These are phyloP conservation scores for Alnus rubra DNA, from an alignment of 306 rosid genomes.

Conservation along the genomic window DNA sequence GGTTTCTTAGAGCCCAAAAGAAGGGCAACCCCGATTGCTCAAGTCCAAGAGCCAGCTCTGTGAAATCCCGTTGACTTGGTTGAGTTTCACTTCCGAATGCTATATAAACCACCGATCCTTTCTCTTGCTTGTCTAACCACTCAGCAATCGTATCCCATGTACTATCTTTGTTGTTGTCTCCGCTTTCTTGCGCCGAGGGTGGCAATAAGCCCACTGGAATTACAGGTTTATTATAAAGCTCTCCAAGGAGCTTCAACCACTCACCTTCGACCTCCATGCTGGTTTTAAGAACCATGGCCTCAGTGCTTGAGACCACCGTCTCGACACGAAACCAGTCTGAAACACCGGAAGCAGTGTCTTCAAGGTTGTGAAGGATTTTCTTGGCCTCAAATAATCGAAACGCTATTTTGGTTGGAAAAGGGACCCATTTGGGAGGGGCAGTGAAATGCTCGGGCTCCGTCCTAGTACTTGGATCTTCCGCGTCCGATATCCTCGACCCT, in stretches of 20 bases:
- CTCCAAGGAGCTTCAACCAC: slow-evolving; percentile 15
- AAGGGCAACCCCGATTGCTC: too few species aligned
- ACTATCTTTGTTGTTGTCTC: not conserved
- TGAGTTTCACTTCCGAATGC: too few species aligned
- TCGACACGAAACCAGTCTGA: not conserved
- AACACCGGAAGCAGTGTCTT: slow-evolving; percentile 6
- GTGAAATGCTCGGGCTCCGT: slow-evolving; percentile 10
- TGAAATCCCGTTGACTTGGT: too few species aligned
- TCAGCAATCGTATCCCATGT: slow-evolving; percentile 24
- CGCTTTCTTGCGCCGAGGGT: not conserved
- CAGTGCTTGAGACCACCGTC: not conserved
- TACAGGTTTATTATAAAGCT: too few species aligned
- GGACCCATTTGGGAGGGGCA: slow-evolving; percentile 28
- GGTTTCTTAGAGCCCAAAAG: not conserved
- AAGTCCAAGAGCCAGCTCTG: too few species aligned
- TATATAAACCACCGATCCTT: slow-evolving; percentile 29
- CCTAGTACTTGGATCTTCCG: not conserved
- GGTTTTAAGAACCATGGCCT: slow-evolving; percentile 24
- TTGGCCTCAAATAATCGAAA: slow-evolving; percentile 21
- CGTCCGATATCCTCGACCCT: not conserved
- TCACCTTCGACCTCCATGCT: slow-evolving; percentile 34
- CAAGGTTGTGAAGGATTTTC: not conserved
- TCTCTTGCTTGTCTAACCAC: slow-evolving; percentile 36
- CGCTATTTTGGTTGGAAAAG: slow-evolving; percentile 16
- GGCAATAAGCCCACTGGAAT: slow-evolving; percentile 29